These are phyloP conservation scores for Saccharomyces mikatae DNA, from an alignment of 805 yeast species.

Conservation along the genomic window DNA sequence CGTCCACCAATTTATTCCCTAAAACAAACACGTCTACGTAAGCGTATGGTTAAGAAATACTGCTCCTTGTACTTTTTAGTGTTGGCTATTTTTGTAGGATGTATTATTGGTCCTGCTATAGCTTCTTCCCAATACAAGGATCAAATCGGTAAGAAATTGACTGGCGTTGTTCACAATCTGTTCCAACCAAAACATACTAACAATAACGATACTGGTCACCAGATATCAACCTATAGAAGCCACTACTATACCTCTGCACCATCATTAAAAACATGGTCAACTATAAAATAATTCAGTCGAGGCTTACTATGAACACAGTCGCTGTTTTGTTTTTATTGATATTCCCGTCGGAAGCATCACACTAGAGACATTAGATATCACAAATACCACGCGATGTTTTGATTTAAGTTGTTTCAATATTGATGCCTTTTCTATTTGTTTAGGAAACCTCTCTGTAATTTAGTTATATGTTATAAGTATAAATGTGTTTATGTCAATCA, in stretches of 20 bases:
- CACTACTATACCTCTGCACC: slow-evolving; percentile 44
- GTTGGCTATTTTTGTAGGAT: slow-evolving; percentile 58
- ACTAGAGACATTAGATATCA: background rate
- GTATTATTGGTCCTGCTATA: slow-evolving; percentile 87
- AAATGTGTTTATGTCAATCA: background rate
- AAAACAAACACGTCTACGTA: slow-evolving; percentile 92
- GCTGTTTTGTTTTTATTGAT: background rate
- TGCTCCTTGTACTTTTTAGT: slow-evolving; percentile 69
- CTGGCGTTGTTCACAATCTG: slow-evolving; percentile 51
- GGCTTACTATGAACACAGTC: background rate
- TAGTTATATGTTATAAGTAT: slow-evolving; percentile 9
- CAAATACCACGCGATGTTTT: background rate
- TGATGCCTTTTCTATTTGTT: background rate
- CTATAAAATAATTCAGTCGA: slow-evolving; percentile 30
- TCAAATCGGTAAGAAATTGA: slow-evolving; percentile 24
- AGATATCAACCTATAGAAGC: slow-evolving; percentile 28
- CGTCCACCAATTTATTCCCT: slow-evolving; percentile 96
- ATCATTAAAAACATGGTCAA: slow-evolving; percentile 45
- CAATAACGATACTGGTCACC: slow-evolving; percentile 75
- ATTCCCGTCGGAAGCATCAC: background rate
- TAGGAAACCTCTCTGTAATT: slow-evolving; percentile 16
- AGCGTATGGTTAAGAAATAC: slow-evolving; percentile 95
- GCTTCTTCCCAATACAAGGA: slow-evolving; percentile 51
- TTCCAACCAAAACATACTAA: slow-evolving; percentile 81
- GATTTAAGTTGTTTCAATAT: background rate